Evolutionary conservation across 108 stramenopile species (phyloP).

Genomic region (Nitzschia inconspicua): DNA sequence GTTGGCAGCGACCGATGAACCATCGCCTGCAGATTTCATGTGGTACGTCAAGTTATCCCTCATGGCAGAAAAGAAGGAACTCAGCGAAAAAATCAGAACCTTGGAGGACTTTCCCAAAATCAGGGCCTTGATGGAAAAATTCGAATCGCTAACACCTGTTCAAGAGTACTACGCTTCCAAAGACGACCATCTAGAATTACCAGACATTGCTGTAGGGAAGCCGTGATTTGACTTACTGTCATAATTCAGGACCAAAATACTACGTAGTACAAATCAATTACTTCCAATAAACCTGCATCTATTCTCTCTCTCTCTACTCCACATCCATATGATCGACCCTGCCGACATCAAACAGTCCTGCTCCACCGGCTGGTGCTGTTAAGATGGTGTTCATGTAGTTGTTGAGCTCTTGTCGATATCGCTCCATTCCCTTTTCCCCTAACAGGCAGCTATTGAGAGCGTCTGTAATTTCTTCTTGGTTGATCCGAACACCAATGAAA

Average conservation of each 20-base stretch:
- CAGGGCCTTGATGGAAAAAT: slow-evolving; percentile 28
- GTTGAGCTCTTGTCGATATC: slow-evolving; percentile 49
- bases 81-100: slow-evolving; percentile 13
- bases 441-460: slow-evolving; percentile 75
- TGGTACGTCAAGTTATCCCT: slow-evolving; percentile 17
- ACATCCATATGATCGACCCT: slow-evolving; percentile 38
- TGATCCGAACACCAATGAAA: slow-evolving; percentile 74
- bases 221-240: neutral
- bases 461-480: slow-evolving; percentile 57
- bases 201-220: no score
- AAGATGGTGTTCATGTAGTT: slow-evolving; percentile 37
- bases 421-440: slow-evolving; percentile 62
- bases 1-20: slow-evolving; percentile 37
- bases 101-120: slow-evolving; percentile 28
- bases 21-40: slow-evolving; percentile 33
- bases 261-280: neutral
- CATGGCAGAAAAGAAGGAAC: slow-evolving; percentile 9
- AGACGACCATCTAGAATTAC: neutral
- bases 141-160: slow-evolving; percentile 24
- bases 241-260: neutral
- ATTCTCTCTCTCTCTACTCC: neutral
- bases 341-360: slow-evolving; percentile 46
- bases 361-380: slow-evolving; percentile 10
- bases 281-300: neutral
- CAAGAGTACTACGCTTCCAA: slow-evolving; percentile 33